These are phyloP conservation scores for Lactarius vividus DNA, from an alignment of 768 basidiomycete species.

Conservation along the genomic window DNA sequence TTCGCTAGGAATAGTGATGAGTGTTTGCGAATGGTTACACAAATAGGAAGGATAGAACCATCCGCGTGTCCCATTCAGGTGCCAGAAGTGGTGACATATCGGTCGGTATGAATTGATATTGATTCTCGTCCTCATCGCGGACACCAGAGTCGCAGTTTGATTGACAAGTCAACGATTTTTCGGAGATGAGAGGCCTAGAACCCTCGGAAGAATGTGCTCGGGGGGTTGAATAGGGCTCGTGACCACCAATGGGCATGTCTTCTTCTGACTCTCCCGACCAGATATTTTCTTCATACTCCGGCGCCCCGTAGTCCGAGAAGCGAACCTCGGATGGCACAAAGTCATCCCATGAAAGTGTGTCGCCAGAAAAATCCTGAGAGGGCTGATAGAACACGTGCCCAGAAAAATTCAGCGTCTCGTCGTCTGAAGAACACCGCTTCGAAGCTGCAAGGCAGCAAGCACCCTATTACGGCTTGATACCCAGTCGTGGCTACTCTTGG, in stretches of 20 bases:
- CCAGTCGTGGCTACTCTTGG: not conserved
- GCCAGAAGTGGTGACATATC: slow-evolving; percentile 3
- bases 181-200: not conserved
- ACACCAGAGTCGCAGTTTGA: slow-evolving; percentile 1
- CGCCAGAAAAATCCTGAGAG: slow-evolving; percentile 6
- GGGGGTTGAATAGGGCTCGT: not conserved
- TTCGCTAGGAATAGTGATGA: slow-evolving; percentile 2
- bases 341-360: slow-evolving; percentile 10
- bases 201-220: not conserved
- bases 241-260: not conserved
- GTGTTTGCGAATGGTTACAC: not conserved
- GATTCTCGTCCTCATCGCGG: not conserved
- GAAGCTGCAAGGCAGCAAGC: not conserved
- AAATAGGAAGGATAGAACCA: not conserved
- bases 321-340: not conserved
- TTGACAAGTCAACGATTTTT: not conserved
- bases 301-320: slow-evolving; percentile 1
- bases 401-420: slow-evolving; percentile 6
- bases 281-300: slow-evolving; percentile 3
- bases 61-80: not conserved
- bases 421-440: not conserved
- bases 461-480: slow-evolving; percentile 5
- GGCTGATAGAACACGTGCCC: not conserved
- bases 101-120: not conserved
- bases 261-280: slow-evolving; percentile 13